Base-by-base conservation (phyloP, 768 basidiomycete genomes). In the Brasilioporus rufonigricans region DNA sequence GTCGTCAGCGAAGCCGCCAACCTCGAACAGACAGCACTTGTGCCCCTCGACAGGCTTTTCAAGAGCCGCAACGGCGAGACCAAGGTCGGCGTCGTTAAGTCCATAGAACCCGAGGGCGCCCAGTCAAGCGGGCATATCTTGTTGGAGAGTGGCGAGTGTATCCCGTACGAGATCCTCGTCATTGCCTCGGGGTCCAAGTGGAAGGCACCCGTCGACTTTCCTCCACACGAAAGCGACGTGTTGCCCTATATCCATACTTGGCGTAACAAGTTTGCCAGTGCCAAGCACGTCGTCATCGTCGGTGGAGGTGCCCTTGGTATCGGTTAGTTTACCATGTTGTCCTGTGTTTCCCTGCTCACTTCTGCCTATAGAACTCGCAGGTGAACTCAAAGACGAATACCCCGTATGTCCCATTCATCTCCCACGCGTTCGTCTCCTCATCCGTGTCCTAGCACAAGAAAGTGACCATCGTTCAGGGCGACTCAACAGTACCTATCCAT, bases 131-230 rank as follows among this genome's bases (percentile, higher is more conserved):
- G 80, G 0, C 73, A 77, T 21, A 74, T 89, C 7, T 70, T 76
- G 6, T 74, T 89, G 10, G 74, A 72, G 58, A 62, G 72, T 56
- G 84, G 83, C 32, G 76, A 82, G 46, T 65, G 64, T 44, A 54
- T 88, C 13, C 64, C 69, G 9, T 90, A 82, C 65, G 76, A 77
- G 12, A 68, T 78, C 21, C 79, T 90, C 40, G 75, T 89, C 35
- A 67, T 89, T 32, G 78, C 84, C 0, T 74, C 86, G 2, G 88
- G 88, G 1, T 76, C n/a, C n/a, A n/a, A n/a, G n/a, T n/a, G n/a
- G n/a, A n/a, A n/a, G n/a, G n/a, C n/a, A n/a, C n/a, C n/a, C n/a
- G n/a, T n/a, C n/a, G n/a, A n/a, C n/a, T n/a, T n/a, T n/a, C n/a
- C n/a, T n/a, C n/a, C n/a, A 10, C 52, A 59, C 16, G 65, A 69